Evolutionary conservation across 2,329 filamentous ascomycete species (phyloP).

Genomic region (Fonsecaea nubica): DNA sequence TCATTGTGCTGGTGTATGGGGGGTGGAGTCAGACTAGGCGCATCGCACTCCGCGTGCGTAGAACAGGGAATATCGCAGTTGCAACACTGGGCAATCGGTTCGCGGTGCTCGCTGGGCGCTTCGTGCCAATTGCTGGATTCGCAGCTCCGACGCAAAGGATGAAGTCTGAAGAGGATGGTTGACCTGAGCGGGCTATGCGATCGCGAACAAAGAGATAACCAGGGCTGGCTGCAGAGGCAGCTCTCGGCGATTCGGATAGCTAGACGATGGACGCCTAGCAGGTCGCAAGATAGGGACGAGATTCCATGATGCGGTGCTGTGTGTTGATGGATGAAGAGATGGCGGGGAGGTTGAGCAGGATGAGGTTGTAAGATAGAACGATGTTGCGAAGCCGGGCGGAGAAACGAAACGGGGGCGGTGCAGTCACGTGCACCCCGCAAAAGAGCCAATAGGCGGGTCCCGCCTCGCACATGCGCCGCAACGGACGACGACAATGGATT

Average conservation of each 20-base stretch:
- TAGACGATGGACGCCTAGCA: constrained; percentile 56
- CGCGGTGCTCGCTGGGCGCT: background rate
- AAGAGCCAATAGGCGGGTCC: constrained; percentile 27
- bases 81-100: background rate
- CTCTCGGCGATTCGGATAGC: constrained; percentile 50
- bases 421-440: constrained; percentile 14
- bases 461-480: constrained; percentile 27
- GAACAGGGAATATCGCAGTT: background rate
- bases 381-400: constrained; percentile 23
- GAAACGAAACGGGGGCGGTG: constrained; percentile 11
- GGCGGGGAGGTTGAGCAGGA: constrained; percentile 4
- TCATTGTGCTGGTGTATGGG: constrained; percentile 36
- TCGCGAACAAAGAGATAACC: constrained; percentile 52
- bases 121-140: background rate
- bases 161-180: constrained; percentile 11
- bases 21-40: constrained; percentile 18
- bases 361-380: constrained; percentile 26
- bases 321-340: constrained; percentile 33
- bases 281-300: constrained; percentile 38
- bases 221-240: constrained; percentile 55
- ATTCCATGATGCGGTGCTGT: constrained; percentile 38
- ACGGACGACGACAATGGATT: constrained; percentile 27
- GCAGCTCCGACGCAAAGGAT: constrained; percentile 14
- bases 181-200: constrained; percentile 47
- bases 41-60: constrained; percentile 10